Base-by-base conservation (phyloP, 2,329 filamentous ascomycete species). In the Botrytis fragariae region DNA sequence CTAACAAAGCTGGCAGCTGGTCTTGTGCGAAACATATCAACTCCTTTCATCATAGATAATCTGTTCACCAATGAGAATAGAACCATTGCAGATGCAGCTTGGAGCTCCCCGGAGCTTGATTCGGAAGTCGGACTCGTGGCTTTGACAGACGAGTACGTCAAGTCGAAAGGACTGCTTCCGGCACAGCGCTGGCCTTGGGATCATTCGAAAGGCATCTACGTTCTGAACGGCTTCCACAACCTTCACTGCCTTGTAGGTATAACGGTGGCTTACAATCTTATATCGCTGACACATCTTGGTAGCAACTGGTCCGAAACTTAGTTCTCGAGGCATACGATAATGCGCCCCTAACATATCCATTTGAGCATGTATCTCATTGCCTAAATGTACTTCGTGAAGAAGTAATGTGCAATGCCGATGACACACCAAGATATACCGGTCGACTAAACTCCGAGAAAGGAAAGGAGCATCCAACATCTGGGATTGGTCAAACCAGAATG, bases 401-500 rank as follows among this genome's bases (percentile, higher is more conserved):
- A n/a, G 45, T 74, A 8, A 72, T 74, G 59, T 74, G 73, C 60
- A 69, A 44, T 29, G 69, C 73, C 16, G 72, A 74, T 29, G 72
- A 73, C 16, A 63, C 72, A 5, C 65, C 72, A 51, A 62, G 54
- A 35, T 44, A 39, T 70, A 69, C 67, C 22, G 51, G 45, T n/a
- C 37, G 67, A 51, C 51, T 44, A 42, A 51, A 62, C 20, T 32
- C 51, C 29, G 44, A 69, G n/a, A 57, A 54, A n/a, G 72, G 59
- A 35, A 68, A 73, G 8, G 51, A 44, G 39, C 67, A 59, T 44
- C 48, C 67, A 29, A 59, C 51, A 29, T 69, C 22, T 16, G 44
- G 67, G 18, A 59, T 69, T 29, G 60, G 68, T 35, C 68, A 73
- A 42, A 54, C 32, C 25, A 51, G 68, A 45, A 71, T 71, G 59